These are phyloP conservation scores for Dactylellina sp. DNA, from an alignment of 2,329 filamentous ascomycete genomes.

Conservation along the genomic window DNA sequence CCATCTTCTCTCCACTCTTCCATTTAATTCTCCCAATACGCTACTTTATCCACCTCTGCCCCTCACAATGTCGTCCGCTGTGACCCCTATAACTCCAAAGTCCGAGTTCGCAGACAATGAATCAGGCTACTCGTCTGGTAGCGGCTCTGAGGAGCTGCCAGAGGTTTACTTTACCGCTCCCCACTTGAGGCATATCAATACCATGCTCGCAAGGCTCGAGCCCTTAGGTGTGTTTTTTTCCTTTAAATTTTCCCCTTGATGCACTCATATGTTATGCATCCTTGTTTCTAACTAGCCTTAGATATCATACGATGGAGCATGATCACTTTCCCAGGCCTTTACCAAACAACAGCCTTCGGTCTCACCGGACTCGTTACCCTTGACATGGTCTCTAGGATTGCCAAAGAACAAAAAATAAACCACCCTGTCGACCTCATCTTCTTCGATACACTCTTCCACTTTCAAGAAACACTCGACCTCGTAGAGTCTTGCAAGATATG, in stretches of 20 bases:
- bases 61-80: constrained; percentile 28
- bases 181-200: constrained; percentile 90
- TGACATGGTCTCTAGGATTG: constrained; percentile 84
- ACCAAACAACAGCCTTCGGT: constrained; percentile 85
- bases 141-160: constrained; percentile 74
- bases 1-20: constrained; percentile 23
- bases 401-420: constrained; percentile 69
- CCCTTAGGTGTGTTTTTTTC: constrained; percentile 72
- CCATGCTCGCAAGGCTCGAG: constrained; percentile 85
- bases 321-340: constrained; percentile 88
- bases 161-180: constrained; percentile 86
- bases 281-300: constrained; percentile 59
- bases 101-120: constrained; percentile 68
- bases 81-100: constrained; percentile 33
- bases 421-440: constrained; percentile 77
- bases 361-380: constrained; percentile 83
- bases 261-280: too few relatives aligned
- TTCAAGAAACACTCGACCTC: constrained; percentile 79
- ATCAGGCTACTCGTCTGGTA: constrained; percentile 85
- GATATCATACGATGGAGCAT: constrained; percentile 94
- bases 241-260: constrained; percentile 27
- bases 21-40: background rate
- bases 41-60: background rate
- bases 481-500: constrained; percentile 78
- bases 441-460: constrained; percentile 86